Evolutionary conservation across 2,329 filamentous ascomycete genomes (phyloP), one percentile per base, ranked within the genome.

Genomic region (Dactylellina haptotyla): DNA sequence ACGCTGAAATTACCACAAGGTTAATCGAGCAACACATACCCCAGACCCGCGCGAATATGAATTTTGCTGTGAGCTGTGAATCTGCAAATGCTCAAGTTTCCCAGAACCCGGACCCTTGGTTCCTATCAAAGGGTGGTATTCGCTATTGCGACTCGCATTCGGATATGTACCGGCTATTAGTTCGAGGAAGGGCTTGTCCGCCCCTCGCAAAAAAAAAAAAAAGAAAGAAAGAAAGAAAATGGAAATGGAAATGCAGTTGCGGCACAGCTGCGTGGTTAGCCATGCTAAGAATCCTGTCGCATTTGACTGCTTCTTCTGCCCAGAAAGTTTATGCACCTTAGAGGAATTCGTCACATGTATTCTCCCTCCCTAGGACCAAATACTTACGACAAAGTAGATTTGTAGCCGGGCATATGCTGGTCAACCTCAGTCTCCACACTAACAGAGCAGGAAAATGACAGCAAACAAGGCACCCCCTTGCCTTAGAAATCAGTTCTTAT

Each of bases 41-140:
- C 51, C 8, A 28, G 26, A 39, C 41, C 23, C 32, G 50, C 48
- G 9, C 16, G 26, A 57, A 32, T 18, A 20, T 3, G 20, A 56
- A 20, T 34, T 5, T 20, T 12, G 16, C 41, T 6, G 18, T 5
- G 23, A 18, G 41, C 18, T 10, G 23, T 20, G 14, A 12, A n/a
- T 41, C 18, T 41, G 14, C 18, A 16, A 4, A 16, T 14, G 14
- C 3, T 41, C 41, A 23, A 23, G 4, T 4, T 2, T 46, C 41
- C 41, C 54, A 56, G 37, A 41, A 57, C 66, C 66, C 66, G 46
- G 53, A 56, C 18, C 57, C 50, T 63, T 71, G 66, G 66, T 71
- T 71, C 57, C 14, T 34, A 26, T 23, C 1, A 26, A 20, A 34
- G 48, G 30, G 32, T 45, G 12, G 43, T 59, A 12, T 25, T 43